Percentiles rank a stretch among this genome's conserved stretches.
phyloP scores from a whole-genome alignment of 2,329 filamentous ascomycete genomes.

The Penicillium sclerotiorum region DNA sequence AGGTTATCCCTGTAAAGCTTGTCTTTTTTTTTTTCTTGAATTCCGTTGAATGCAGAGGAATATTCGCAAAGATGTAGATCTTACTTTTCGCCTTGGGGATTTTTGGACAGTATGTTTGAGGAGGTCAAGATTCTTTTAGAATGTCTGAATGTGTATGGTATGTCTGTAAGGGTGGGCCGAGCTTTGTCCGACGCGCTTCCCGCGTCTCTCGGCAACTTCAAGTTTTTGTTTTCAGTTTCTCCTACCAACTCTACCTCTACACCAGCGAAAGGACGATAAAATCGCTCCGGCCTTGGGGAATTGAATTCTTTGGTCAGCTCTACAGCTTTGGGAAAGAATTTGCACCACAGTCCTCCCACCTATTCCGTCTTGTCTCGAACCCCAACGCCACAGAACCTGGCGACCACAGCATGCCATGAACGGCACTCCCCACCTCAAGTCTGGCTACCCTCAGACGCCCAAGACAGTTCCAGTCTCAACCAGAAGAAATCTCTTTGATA shows the following conservation, averaged over 20 bases:
- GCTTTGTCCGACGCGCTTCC: conserved; percentile 30
- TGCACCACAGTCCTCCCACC: not conserved
- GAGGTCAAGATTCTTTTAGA: not conserved
- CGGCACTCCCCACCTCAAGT: conserved; percentile 78
- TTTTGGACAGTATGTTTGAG: not conserved
- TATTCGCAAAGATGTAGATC: no score
- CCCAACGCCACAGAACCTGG: conserved; percentile 10
- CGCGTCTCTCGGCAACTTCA: conserved; percentile 26
- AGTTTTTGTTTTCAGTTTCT: conserved; percentile 21
- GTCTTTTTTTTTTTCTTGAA: not conserved
- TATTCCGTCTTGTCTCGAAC: not conserved
- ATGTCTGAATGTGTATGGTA: no score
- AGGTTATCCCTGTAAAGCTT: not conserved
- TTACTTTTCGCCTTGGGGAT: not conserved
- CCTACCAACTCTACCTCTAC: conserved; percentile 6
- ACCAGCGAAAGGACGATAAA: not conserved
- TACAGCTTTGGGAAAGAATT: not conserved
- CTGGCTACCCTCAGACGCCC: conserved; percentile 78
- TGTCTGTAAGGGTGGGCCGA: conserved; percentile 5
- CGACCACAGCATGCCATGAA: conserved; percentile 70
- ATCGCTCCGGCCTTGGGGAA: no score
- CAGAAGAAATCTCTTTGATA: conserved; percentile 35
- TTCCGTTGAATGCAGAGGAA: no score
- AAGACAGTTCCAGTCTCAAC: conserved; percentile 50
- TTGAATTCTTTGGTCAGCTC: not conserved